Evolutionary conservation across 2,329 filamentous ascomycete species (phyloP).

Genomic region (Cyphellophora attinorum): DNA sequence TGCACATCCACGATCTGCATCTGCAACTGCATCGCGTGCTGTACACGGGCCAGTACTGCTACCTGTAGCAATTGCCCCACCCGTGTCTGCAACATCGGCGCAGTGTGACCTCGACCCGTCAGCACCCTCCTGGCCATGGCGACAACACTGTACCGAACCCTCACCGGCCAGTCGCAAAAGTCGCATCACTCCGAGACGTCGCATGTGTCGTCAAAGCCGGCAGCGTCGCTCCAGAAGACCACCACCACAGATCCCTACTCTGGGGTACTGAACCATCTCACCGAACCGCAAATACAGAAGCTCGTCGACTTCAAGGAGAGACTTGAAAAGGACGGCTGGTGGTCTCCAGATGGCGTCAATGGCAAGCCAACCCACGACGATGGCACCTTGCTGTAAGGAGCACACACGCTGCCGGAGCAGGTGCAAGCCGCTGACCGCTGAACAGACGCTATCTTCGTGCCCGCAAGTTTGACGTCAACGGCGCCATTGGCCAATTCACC

Average conservation of each 20-base stretch:
- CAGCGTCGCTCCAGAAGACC: slow-evolving; percentile 12
- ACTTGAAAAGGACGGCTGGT: slow-evolving; percentile 53
- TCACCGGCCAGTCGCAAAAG: slow-evolving; percentile 18
- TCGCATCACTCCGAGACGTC: slow-evolving; percentile 16
- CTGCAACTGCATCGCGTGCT: no score
- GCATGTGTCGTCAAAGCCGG: slow-evolving; percentile 2
- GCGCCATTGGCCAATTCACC: slow-evolving; percentile 74
- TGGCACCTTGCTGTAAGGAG: slow-evolving; percentile 36
- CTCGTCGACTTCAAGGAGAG: slow-evolving; percentile 63
- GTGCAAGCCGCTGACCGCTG: slow-evolving; percentile 3
- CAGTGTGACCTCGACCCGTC: no score
- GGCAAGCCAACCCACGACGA: slow-evolving; percentile 35
- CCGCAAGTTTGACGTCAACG: slow-evolving; percentile 66
- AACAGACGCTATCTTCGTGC: slow-evolving; percentile 77
- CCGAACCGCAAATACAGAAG: slow-evolving; percentile 55
- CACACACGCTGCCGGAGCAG: slow-evolving; percentile 2
- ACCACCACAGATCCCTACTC: slow-evolving; percentile 20
- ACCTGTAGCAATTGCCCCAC: no score
- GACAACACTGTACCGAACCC: slow-evolving; percentile 19
- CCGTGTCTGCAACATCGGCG: no score
- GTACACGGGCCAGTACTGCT: no score
- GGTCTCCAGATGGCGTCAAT: slow-evolving; percentile 25
- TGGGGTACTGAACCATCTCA: slow-evolving; percentile 76
- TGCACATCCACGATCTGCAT: no score
- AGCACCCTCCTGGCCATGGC: no score